Evolutionary conservation across 768 basidiomycete species (phyloP).

Genomic region (Auricularia sp.): DNA sequence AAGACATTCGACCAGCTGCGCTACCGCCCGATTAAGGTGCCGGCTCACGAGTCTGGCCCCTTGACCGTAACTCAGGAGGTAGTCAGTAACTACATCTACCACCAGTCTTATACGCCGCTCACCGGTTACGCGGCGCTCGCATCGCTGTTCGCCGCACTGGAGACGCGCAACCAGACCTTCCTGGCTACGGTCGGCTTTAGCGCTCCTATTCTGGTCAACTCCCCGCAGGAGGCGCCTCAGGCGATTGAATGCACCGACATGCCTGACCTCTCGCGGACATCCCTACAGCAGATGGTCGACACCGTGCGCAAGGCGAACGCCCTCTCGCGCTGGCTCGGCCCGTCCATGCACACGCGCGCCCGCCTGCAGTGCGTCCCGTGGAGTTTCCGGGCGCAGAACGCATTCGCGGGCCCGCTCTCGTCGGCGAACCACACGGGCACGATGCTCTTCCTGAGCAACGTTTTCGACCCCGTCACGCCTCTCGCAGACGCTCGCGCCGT

Average conservation of each 20-base stretch:
- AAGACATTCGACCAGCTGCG: neutral
- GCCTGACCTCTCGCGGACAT: neutral
- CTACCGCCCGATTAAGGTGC: neutral
- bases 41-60: neutral
- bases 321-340: neutral
- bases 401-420: neutral
- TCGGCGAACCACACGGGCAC: neutral
- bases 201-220: neutral
- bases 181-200: neutral
- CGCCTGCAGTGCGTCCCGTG: neutral
- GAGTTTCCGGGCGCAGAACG: neutral
- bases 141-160: neutral
- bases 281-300: neutral
- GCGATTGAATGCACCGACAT: neutral
- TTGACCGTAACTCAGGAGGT: neutral
- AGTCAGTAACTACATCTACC: neutral
- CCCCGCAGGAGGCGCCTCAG: neutral
- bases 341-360: neutral
- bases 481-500: neutral
- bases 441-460: slow-evolving; percentile 2
- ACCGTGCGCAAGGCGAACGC: neutral
- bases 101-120: neutral
- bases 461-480: slow-evolving; percentile 1
- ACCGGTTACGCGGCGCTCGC: neutral
- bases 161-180: neutral